Percentiles rank a stretch among this genome's conserved stretches.
Evolutionary conservation across 1,284 basidiomycete species (phyloP).

Genomic region (Phlebopus sp.): DNA sequence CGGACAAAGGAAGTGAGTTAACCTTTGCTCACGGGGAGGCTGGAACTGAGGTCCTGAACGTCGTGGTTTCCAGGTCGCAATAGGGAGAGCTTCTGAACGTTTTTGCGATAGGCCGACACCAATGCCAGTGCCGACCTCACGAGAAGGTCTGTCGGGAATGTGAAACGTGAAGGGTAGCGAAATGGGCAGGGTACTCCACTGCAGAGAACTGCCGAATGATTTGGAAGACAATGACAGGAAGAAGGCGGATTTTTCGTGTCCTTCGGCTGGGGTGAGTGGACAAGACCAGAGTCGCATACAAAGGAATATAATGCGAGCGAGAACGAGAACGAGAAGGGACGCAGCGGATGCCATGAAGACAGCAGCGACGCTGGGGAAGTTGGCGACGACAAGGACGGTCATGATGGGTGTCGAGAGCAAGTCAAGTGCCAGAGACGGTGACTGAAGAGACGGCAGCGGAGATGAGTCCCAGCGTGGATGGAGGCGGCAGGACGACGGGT

Average conservation of each 20-base stretch:
- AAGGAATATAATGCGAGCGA: slow-evolving; percentile 30
- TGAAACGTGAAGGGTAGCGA: slow-evolving; percentile 27
- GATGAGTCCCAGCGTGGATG: slow-evolving; percentile 23
- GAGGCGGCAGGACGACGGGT: slow-evolving; percentile 6
- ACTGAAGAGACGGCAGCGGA: slow-evolving; percentile 20
- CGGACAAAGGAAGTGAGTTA: background rate
- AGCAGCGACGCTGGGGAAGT: slow-evolving; percentile 29
- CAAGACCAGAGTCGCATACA: slow-evolving; percentile 30
- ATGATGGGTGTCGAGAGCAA: slow-evolving; percentile 11
- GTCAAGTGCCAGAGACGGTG: slow-evolving; percentile 6
- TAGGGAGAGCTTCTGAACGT: slow-evolving; percentile 12
- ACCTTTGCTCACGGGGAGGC: slow-evolving; percentile 27
- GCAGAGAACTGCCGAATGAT: slow-evolving; percentile 20
- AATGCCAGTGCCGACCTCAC: slow-evolving; percentile 7
- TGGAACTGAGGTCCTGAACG: slow-evolving; percentile 27
- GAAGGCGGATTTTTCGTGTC: slow-evolving; percentile 15
- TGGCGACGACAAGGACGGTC: slow-evolving; percentile 31
- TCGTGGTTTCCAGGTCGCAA: slow-evolving; percentile 23
- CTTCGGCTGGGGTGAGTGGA: slow-evolving; percentile 12
- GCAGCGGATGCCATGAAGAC: slow-evolving; percentile 31
- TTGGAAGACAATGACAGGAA: slow-evolving; percentile 7
- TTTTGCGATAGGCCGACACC: slow-evolving; percentile 9
- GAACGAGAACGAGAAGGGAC: slow-evolving; percentile 25
- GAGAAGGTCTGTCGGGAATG: slow-evolving; percentile 20
- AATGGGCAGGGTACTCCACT: slow-evolving; percentile 26